Evolutionary conservation across 805 yeast genomes (phyloP).

Genomic region (Dipodascopsis uninucleata): DNA sequence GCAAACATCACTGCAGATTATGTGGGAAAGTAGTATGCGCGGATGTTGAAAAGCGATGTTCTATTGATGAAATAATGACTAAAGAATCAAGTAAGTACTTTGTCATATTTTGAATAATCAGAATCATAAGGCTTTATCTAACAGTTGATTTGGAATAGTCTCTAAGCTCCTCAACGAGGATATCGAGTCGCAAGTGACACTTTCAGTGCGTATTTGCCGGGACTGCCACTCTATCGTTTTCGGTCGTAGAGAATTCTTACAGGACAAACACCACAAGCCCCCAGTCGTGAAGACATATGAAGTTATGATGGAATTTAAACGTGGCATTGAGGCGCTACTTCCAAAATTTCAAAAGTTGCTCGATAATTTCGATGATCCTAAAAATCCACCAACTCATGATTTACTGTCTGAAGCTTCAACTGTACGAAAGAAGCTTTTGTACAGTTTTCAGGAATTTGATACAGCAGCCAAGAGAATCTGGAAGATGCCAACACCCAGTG

Average conservation of each 20-base stretch:
- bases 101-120: neutral
- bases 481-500: slow-evolving; percentile 36
- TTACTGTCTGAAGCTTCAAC: slow-evolving; percentile 40
- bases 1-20: slow-evolving; percentile 88
- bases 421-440: slow-evolving; percentile 46
- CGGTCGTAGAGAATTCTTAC: slow-evolving; percentile 48
- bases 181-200: slow-evolving; percentile 19
- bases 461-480: slow-evolving; percentile 45
- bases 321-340: slow-evolving; percentile 40
- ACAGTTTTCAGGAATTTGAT: slow-evolving; percentile 52
- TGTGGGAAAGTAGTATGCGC: slow-evolving; percentile 86
- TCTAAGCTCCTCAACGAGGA: slow-evolving; percentile 16
- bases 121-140: too few relatives aligned
- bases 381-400: slow-evolving; percentile 33
- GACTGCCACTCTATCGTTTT: slow-evolving; percentile 64
- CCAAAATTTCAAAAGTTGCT: slow-evolving; percentile 46
- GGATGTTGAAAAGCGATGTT: slow-evolving; percentile 58
- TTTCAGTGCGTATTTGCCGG: slow-evolving; percentile 58
- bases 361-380: slow-evolving; percentile 37
- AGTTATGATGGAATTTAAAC: slow-evolving; percentile 40
- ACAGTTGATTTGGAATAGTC: slow-evolving; percentile 7
- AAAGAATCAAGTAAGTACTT: slow-evolving; percentile 13
- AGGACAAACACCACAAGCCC: slow-evolving; percentile 39
- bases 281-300: slow-evolving; percentile 43
- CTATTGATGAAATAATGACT: slow-evolving; percentile 47